Conservation (phyloP, 2,329 filamentous ascomycete species). For the Plectosphaerella cucumerina region DNA sequence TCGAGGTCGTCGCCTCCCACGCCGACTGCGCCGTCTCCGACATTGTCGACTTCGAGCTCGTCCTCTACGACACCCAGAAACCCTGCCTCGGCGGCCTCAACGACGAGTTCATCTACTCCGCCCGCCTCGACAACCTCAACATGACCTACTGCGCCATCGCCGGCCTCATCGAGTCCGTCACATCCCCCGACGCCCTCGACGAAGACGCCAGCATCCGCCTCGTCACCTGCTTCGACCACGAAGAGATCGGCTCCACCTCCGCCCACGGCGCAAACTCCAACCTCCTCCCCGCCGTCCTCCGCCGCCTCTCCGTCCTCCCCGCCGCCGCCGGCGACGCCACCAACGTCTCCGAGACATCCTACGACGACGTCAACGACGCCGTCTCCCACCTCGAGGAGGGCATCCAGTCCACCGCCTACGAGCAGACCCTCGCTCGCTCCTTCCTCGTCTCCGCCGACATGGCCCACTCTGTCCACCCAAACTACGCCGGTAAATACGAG, state of each 20-base stretch:
- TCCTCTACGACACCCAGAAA: conserved; percentile 96
- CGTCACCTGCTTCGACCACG: conserved; percentile 95
- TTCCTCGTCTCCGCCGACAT: conserved; percentile 97
- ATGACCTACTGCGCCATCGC: conserved; percentile 93
- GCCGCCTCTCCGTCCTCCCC: conserved; percentile 78
- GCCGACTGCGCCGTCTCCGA: conserved; percentile 66
- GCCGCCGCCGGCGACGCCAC: conserved; percentile 45
- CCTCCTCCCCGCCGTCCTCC: conserved; percentile 79
- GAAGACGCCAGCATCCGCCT: conserved; percentile 79
- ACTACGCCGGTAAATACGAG: conserved; percentile 92
- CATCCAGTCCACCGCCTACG: conserved; percentile 70
- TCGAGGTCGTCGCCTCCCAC: conserved; percentile 80
- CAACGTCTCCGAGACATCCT: conserved; percentile 56
- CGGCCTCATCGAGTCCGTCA: conserved; percentile 77
- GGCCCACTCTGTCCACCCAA: conserved; percentile 94
- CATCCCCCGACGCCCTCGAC: conserved; percentile 60
- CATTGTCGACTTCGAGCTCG: conserved; percentile 88
- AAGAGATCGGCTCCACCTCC: conserved; percentile 90
- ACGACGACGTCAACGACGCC: conserved; percentile 48
- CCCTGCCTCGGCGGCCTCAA: conserved; percentile 83
- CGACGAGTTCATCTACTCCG: conserved; percentile 93
- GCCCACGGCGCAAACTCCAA: conserved; percentile 94
- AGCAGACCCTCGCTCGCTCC: conserved; percentile 85
- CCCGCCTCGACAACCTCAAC: conserved; percentile 91
- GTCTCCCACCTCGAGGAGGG: conserved; percentile 58